Conservation (phyloP, 2,329 filamentous ascomycete species). For the Aspergillus caelatus region DNA sequence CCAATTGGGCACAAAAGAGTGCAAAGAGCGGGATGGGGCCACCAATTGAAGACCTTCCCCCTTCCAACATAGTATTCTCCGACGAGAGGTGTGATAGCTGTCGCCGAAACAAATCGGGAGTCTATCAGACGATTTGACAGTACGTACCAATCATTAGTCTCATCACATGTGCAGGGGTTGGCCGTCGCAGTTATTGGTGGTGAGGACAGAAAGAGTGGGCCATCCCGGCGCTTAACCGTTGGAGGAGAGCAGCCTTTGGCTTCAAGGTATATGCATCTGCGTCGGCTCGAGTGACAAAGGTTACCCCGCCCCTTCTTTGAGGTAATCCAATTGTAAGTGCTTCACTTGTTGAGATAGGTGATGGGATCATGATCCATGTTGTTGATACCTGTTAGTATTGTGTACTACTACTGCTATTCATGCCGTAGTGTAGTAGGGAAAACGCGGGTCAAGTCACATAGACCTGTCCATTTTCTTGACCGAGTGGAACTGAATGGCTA, state of each 20-base stretch:
- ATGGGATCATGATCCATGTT: neutral
- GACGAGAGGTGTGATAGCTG: neutral
- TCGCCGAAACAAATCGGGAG: neutral
- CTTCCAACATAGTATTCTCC: neutral
- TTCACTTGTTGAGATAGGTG: neutral
- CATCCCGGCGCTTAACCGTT: slow-evolving; percentile 16
- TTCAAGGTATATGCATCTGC: neutral
- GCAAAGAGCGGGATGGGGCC: neutral
- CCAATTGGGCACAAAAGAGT: neutral
- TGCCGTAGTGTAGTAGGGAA: neutral
- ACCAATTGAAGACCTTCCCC: neutral
- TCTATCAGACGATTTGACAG: neutral
- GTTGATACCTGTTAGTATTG: neutral
- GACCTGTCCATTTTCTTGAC: neutral
- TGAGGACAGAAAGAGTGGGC: neutral
- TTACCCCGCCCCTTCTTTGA: neutral
- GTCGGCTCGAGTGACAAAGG: neutral
- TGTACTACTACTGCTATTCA: neutral
- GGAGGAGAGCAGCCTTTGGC: slow-evolving; percentile 11
- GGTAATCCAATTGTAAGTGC: neutral
- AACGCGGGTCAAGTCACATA: neutral
- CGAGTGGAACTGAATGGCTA: neutral
- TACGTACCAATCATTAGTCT: neutral
- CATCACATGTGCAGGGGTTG: slow-evolving; percentile 6
- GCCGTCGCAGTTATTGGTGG: slow-evolving; percentile 7